Evolutionary conservation across 2,329 filamentous ascomycete genomes (phyloP).

Genomic region (Pseudocercospora musae): DNA sequence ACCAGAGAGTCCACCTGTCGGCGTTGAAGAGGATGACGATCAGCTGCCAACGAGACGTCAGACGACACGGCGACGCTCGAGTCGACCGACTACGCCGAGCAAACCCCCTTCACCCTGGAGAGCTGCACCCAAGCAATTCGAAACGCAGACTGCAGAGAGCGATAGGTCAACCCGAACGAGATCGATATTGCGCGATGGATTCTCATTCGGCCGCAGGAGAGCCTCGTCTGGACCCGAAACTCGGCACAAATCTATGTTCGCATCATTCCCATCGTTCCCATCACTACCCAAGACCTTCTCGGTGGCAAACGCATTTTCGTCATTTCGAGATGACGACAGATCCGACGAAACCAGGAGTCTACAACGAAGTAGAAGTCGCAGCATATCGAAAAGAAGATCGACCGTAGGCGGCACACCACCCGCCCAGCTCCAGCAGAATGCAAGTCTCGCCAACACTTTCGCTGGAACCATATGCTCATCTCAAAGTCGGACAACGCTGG

Average conservation of each 20-base stretch:
- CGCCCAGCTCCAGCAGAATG: neutral
- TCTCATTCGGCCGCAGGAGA: constrained; percentile 38
- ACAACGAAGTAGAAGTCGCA: neutral
- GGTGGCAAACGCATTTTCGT: constrained; percentile 27
- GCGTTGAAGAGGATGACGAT: neutral
- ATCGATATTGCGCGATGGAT: constrained; percentile 38
- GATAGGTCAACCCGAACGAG: constrained; percentile 25
- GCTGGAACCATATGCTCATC: neutral
- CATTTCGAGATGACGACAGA: constrained; percentile 8
- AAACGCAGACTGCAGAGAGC: constrained; percentile 23
- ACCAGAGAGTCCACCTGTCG: neutral
- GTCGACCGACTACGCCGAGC: neutral
- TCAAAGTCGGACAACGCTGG: neutral
- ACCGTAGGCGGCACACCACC: constrained; percentile 7
- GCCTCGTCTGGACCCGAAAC: constrained; percentile 40
- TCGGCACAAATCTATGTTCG: constrained; percentile 30
- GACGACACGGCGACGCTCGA: constrained; percentile 5
- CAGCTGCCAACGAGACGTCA: neutral
- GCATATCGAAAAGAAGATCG: constrained; percentile 1
- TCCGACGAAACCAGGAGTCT: constrained; percentile 5
- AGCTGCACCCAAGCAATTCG: constrained; percentile 36
- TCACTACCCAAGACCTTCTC: constrained; percentile 32
- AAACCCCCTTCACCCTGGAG: constrained; percentile 47
- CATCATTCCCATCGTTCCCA: constrained; percentile 22
- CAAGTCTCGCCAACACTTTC: neutral